Conservation (phyloP, 768 basidiomycete genomes). For the Collybiopsis luxurians region DNA sequence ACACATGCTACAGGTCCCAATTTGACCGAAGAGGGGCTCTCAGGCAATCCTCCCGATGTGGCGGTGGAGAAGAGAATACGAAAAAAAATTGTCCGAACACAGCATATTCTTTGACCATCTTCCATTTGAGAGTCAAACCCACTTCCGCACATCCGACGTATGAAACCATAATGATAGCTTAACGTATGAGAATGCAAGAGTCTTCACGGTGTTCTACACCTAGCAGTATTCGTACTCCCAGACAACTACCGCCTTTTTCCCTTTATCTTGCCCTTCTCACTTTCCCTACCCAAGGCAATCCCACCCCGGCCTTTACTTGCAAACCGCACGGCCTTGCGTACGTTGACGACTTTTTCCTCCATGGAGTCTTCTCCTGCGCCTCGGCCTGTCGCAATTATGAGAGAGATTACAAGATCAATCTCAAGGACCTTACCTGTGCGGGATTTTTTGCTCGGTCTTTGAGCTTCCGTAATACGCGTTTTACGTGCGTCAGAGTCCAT, state of each 20-base stretch:
- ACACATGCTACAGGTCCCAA: no score
- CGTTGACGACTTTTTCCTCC: constrained; percentile 67
- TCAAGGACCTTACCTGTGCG: background rate
- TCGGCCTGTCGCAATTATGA: background rate
- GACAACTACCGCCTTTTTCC: constrained; percentile 24
- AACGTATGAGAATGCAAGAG: no score
- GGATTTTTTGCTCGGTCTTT: constrained; percentile 1
- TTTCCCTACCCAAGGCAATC: constrained; percentile 49
- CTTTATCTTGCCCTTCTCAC: constrained; percentile 21
- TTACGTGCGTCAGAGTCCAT: constrained; percentile 75
- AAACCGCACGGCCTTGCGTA: constrained; percentile 82
- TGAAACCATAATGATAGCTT: no score
- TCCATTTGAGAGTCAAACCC: no score
- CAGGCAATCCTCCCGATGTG: no score
- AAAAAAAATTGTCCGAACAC: no score
- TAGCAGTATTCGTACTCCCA: no score
- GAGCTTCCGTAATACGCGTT: constrained; percentile 31
- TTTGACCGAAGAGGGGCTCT: no score
- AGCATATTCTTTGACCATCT: no score
- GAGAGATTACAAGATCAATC: background rate
- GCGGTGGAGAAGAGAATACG: no score
- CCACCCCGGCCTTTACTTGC: constrained; percentile 71
- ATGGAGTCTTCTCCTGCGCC: constrained; percentile 26
- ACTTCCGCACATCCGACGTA: no score
- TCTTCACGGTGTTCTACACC: no score